Evolutionary conservation across 2,329 filamentous ascomycete species (phyloP).

Genomic region (Cladorrhinum sp.): DNA sequence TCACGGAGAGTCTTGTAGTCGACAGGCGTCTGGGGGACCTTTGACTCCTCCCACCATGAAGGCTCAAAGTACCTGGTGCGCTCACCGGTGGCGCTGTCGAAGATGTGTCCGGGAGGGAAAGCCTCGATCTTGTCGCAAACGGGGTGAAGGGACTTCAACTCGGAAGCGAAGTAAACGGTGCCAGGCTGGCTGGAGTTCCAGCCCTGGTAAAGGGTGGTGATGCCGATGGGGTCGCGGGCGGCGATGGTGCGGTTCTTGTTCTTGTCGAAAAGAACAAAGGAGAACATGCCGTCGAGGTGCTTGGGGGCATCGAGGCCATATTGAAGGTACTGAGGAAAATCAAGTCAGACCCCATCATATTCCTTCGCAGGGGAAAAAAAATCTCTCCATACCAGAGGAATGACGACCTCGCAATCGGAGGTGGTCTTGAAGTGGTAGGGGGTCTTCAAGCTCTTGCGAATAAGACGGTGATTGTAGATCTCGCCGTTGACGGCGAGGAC

Average conservation of each 20-base stretch:
- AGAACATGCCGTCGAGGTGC: conserved; percentile 98
- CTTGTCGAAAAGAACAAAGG: conserved; percentile 97
- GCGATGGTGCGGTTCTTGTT: conserved; percentile 87
- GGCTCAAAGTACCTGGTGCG: conserved; percentile 88
- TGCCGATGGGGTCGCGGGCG: conserved; percentile 91
- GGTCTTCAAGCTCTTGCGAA: conserved; percentile 80
- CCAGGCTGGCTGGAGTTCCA: conserved; percentile 79
- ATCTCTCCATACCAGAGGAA: conserved; percentile 68
- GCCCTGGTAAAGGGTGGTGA: conserved; percentile 97
- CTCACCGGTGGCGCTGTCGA: conserved; percentile 86
- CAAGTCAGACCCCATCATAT: not conserved
- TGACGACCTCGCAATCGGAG: conserved; percentile 98
- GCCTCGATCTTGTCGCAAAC: conserved; percentile 94
- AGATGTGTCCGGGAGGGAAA: conserved; percentile 94
- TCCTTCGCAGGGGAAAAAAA: conserved; percentile 32
- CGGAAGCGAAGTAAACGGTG: conserved; percentile 92
- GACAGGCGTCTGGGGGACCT: conserved; percentile 74
- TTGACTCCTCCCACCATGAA: conserved; percentile 82
- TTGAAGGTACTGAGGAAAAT: conserved; percentile 70
- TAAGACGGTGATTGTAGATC: conserved; percentile 97
- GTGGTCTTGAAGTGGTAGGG: conserved; percentile 97
- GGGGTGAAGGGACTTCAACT: conserved; percentile 87
- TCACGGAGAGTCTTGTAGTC: conserved; percentile 80
- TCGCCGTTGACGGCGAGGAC: conserved; percentile 97
- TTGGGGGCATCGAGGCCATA: conserved; percentile 89